Conservation (phyloP, 805 yeast species). For the Dipodascopsis tothii region DNA sequence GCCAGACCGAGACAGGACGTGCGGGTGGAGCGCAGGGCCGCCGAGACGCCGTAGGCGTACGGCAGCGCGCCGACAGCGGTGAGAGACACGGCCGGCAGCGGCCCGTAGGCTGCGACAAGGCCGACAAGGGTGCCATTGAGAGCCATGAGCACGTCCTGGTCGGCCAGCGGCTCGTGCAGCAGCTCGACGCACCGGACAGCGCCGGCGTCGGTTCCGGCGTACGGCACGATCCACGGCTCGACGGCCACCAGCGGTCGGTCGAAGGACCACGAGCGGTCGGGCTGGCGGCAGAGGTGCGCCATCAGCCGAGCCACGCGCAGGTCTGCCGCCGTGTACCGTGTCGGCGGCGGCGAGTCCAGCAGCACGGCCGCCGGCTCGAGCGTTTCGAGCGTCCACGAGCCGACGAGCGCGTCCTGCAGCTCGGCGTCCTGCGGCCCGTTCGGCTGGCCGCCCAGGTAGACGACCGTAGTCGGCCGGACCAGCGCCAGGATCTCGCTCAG, state of each 20-base stretch:
- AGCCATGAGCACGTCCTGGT: slow-evolving; percentile 25
- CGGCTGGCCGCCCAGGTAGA: slow-evolving; percentile 40
- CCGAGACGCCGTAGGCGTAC: background rate
- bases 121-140: slow-evolving; percentile 33
- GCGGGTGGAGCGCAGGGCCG: background rate
- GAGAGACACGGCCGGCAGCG: slow-evolving; percentile 25
- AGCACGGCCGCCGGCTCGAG: background rate
- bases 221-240: slow-evolving; percentile 29
- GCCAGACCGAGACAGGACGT: slow-evolving; percentile 7
- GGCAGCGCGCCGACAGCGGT: background rate
- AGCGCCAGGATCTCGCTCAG: slow-evolving; percentile 38
- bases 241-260: slow-evolving; percentile 30
- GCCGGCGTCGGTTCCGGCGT: slow-evolving; percentile 22
- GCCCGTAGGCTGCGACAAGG: too few relatives aligned
- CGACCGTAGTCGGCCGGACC: slow-evolving; percentile 48
- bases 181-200: slow-evolving; percentile 25
- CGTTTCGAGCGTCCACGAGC: background rate
- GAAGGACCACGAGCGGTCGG: slow-evolving; percentile 19
- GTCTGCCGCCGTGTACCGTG: slow-evolving; percentile 20
- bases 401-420: background rate
- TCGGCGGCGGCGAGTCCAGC: background rate
- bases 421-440: background rate
- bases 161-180: slow-evolving; percentile 14
- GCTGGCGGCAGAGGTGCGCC: slow-evolving; percentile 26
- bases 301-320: slow-evolving; percentile 25